Evolutionary conservation across 2,329 filamentous ascomycete genomes (phyloP).

Genomic region (Penicillium vulpinum): DNA sequence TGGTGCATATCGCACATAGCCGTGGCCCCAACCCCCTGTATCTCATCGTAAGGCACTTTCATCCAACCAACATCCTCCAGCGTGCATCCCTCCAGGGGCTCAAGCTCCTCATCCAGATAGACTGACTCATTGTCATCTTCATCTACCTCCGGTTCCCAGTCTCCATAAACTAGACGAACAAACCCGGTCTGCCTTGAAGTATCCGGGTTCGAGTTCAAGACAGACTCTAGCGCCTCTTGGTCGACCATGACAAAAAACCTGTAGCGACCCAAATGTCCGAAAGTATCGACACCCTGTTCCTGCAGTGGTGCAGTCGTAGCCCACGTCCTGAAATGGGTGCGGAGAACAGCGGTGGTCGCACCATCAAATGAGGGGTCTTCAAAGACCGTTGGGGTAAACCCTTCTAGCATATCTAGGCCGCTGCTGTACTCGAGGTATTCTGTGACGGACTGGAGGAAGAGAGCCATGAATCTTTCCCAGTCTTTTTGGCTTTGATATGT

Average conservation of each 20-base stretch:
- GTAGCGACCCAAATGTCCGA: conserved; percentile 3
- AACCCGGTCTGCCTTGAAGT: background rate
- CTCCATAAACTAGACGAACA: conserved; percentile 15
- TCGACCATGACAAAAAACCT: conserved; percentile 18
- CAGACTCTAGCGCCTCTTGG: conserved; percentile 16
- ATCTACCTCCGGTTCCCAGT: conserved; percentile 10
- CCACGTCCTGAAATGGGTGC: conserved; percentile 13
- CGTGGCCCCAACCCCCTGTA: background rate
- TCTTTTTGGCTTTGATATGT: conserved; percentile 10
- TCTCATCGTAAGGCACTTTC: background rate
- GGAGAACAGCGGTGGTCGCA: conserved; percentile 9
- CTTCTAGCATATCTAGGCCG: conserved; percentile 8
- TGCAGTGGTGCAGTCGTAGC: background rate
- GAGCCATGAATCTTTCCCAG: conserved; percentile 9
- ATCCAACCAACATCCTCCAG: conserved; percentile 19
- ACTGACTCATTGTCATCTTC: background rate
- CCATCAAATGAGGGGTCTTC: conserved; percentile 16
- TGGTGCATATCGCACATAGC: conserved; percentile 1
- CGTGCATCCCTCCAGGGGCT: conserved; percentile 15
- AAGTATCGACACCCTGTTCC: conserved; percentile 3
- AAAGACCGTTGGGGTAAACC: conserved; percentile 14
- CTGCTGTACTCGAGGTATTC: background rate
- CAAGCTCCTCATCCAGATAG: background rate
- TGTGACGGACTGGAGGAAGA: conserved; percentile 1
- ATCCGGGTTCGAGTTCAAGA: background rate